A percentile compares a stretch with the other conserved stretches of the same genome.
Evolutionary conservation across 2,329 filamentous ascomycete genomes (phyloP).

Genomic region (Penicillium italicum): DNA sequence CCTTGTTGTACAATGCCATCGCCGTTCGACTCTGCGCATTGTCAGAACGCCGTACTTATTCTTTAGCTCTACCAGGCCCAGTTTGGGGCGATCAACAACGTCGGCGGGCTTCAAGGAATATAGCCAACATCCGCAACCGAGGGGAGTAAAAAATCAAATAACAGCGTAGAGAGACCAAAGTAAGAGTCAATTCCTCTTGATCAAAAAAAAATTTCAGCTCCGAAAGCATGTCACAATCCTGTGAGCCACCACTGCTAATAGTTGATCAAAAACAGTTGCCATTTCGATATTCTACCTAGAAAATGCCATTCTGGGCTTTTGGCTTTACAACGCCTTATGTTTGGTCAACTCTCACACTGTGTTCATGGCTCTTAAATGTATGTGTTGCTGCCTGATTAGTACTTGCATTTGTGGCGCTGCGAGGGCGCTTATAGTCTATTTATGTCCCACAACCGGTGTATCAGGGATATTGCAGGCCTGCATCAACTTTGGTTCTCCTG

Average conservation of each 20-base stretch:
- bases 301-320: background rate
- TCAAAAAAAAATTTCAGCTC: background rate
- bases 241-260: background rate
- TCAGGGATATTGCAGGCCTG: slow-evolving; percentile 4
- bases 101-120: background rate
- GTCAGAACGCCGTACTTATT: too few species aligned
- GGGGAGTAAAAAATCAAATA: background rate
- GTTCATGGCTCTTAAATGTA: background rate
- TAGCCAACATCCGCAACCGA: background rate
- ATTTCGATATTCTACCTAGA: background rate
- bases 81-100: background rate
- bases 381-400: background rate
- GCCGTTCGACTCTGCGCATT: too few species aligned
- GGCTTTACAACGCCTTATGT: background rate
- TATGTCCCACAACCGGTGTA: slow-evolving; percentile 17
- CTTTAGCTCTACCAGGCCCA: too few species aligned
- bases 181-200: background rate
- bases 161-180: too few species aligned
- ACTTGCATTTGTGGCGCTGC: slow-evolving; percentile 7
- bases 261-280: background rate
- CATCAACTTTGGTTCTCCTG: background rate
- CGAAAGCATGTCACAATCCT: background rate
- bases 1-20: too few species aligned
- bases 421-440: slow-evolving; percentile 21
- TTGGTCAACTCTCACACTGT: background rate